Conservation (phyloP, 805 yeast species). For the Starmerella gropengiesseri region DNA sequence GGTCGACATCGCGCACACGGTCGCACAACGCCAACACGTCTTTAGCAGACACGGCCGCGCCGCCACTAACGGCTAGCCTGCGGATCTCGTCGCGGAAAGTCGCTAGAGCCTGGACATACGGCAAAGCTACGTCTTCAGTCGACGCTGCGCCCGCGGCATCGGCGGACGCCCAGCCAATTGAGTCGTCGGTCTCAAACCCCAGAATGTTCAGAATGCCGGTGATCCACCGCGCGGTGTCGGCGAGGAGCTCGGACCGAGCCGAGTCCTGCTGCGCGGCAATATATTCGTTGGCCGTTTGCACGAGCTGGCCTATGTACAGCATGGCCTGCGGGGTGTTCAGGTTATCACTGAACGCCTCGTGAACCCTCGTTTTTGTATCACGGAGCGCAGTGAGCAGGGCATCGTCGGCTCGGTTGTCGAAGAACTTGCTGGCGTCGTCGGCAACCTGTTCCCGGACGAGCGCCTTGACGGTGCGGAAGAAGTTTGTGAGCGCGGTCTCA, state of each 20-base stretch:
- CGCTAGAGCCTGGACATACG: constrained; percentile 68
- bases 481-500: constrained; percentile 68
- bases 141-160: constrained; percentile 20
- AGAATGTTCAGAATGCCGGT: constrained; percentile 58
- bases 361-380: constrained; percentile 47
- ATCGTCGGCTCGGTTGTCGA: constrained; percentile 39
- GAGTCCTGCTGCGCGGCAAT: constrained; percentile 39
- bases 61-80: constrained; percentile 50
- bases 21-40: constrained; percentile 64
- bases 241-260: constrained; percentile 52
- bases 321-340: constrained; percentile 69
- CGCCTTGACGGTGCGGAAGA: constrained; percentile 81
- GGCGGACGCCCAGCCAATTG: constrained; percentile 62
- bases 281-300: constrained; percentile 62
- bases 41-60: constrained; percentile 33
- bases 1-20: constrained; percentile 55
- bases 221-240: constrained; percentile 55
- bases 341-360: constrained; percentile 79
- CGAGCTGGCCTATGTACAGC: constrained; percentile 52
- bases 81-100: constrained; percentile 77
- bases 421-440: constrained; percentile 46
- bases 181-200: constrained; percentile 60
- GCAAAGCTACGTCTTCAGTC: constrained; percentile 61
- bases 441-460: constrained; percentile 51
- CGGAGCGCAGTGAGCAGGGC: constrained; percentile 42